phyloP scores from a whole-genome alignment of 2,329 filamentous ascomycete species.

The Stagonosporopsis vannaccii region DNA sequence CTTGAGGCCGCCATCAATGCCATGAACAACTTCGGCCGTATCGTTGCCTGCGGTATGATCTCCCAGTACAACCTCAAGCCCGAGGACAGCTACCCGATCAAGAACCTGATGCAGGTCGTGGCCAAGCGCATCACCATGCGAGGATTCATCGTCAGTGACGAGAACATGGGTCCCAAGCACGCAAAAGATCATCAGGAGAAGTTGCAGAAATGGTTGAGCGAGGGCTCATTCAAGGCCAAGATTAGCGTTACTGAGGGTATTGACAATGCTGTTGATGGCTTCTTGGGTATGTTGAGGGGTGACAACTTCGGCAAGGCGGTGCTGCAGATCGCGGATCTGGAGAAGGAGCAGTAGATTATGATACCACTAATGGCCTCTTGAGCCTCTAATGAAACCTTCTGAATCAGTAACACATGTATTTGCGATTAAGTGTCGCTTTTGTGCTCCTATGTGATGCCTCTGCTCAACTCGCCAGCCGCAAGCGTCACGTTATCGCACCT shows the following conservation, averaged over 20 bases:
- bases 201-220: conserved; percentile 76
- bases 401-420: not conserved
- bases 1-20: conserved; percentile 71
- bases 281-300: conserved; percentile 77
- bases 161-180: conserved; percentile 72
- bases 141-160: conserved; percentile 77
- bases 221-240: conserved; percentile 76
- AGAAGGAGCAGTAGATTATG: conserved; percentile 35
- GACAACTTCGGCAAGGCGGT: conserved; percentile 89
- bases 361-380: conserved; percentile 12
- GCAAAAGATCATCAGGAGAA: conserved; percentile 75
- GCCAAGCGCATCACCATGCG: conserved; percentile 72
- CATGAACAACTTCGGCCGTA: conserved; percentile 71
- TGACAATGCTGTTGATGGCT: conserved; percentile 75
- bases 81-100: conserved; percentile 69
- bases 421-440: too few species aligned
- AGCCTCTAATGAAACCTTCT: conserved; percentile 8
- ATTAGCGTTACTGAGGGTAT: conserved; percentile 76
- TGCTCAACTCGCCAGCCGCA: not conserved
- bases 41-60: conserved; percentile 71
- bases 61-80: conserved; percentile 74
- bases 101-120: conserved; percentile 71
- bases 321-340: conserved; percentile 65
- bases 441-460: not conserved
- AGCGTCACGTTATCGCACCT: not conserved